Evolutionary conservation across 2,329 filamentous ascomycete species (phyloP), one percentile per base, ranked within the genome.

Genomic region (Xylariaceae sp.): DNA sequence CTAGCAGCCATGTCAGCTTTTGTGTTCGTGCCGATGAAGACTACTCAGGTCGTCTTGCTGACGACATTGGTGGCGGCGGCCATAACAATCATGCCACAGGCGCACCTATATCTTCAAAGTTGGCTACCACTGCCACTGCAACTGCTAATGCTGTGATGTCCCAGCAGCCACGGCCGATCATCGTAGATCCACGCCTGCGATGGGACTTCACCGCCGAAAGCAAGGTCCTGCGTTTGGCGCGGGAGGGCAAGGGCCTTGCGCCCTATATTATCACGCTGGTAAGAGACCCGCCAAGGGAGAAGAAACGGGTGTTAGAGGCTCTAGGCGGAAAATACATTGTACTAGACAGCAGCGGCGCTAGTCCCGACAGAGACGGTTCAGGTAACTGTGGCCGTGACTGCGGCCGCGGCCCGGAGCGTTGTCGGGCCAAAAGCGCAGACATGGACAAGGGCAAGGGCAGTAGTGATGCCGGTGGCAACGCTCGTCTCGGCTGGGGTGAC

Each of bases 101-200:
- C n/a, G n/a, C n/a, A n/a, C n/a, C n/a, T n/a, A n/a, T n/a, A n/a
- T n/a, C n/a, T n/a, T n/a, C n/a, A 17, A 13, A 17, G 29, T 15
- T 8, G 29, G 21, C 21, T 24, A 24, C 21, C 11, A 24, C 21
- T 24, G 11, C 21, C 69, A 69, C 6, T 54, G 69, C n/a, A 11
- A 34, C 57, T 74, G 28, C 61, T 64, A 41, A 29, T 15, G 11
- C 24, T 5, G 32, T 46, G 28, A 50, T 46, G n/a, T 16, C 31
- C 12, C 66, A 68, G 38, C 88, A 95, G 57, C 89, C 90, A 6
- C 73, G 83, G 24, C 90, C 90, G 2, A 72, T 97, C 21, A 69
- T 97, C 16, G 65, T 96, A 27, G 90, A 97, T 61, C 87, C 88
- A 3, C 70, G 68, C 29, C 76, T 76, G n/a, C 72, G 88, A 37